Base-by-base conservation (phyloP, 2,329 filamentous ascomycete genomes). In the Juglanconis sp. region DNA sequence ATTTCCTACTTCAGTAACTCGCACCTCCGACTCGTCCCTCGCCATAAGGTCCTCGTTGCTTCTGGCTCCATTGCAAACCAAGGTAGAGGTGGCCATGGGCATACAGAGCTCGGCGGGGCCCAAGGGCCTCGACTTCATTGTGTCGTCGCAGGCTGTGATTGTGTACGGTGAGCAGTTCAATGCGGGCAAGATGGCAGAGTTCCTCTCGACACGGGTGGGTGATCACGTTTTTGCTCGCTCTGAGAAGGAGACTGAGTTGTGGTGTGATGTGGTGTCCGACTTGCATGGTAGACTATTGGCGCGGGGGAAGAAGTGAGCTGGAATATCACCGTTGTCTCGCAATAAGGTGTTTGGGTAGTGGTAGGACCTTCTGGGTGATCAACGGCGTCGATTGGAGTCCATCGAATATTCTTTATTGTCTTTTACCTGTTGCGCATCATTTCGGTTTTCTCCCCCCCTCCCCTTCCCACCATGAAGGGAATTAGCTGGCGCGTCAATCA, bases 81-180 rank as follows among this genome's bases (percentile, higher is more conserved):
- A 90, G 67, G 82, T 94, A 2, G 82, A 87, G 65, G 78, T 89
- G 1, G 74, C 71, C 0, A 78, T 94, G 59, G 79, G 80, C 15
- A 72, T 94, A 31, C 76, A 73, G 0, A 76, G 81, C 2, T 72
- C 73, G 9, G 76, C 73, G 53, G 74, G 74, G 0, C 74, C 75
- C 1, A 76, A 78, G n/a, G 79, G 81, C 3, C 74, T 88, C 10
- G 79, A 83, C 1, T 78, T 91, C 40, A 71, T 73, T 13, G 75
- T 89, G 31, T 74, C 74, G 5, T 78, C 81, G 1, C 76, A 76
- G 30, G 89, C 86, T 0, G 79, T 78, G 56, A 85, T 93, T 1
- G 77, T 92, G 2, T 95, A 95, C 70, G 91, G 91, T 0, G 90
- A 94, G 74, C 81, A 83, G 62, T 92, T 93, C 71, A 90, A 91